These are phyloP conservation scores for Rubia peregrina DNA, from an alignment of 305 asterid species.

Conservation along the genomic window DNA sequence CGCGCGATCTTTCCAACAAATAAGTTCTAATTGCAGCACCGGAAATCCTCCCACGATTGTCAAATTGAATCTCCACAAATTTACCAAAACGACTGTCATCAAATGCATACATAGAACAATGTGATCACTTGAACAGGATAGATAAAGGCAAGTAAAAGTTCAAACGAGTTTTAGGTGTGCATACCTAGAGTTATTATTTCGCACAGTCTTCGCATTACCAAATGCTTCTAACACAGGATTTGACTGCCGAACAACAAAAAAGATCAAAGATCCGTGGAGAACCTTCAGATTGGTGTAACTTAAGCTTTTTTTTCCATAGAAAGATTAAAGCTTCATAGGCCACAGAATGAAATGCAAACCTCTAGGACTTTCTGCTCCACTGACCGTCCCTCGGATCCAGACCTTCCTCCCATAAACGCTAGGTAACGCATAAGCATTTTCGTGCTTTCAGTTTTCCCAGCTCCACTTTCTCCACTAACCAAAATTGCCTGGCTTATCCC, in stretches of 20 bases:
- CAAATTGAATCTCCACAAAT: conserved; percentile 84
- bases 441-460: conserved; percentile 87
- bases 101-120: conserved; percentile 14
- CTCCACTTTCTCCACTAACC: conserved; percentile 94
- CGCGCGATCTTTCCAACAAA: conserved; percentile 79
- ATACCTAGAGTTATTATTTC: conserved; percentile 75
- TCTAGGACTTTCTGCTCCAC: conserved; percentile 85
- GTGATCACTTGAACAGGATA: conserved; percentile 14
- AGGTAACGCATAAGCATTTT: conserved; percentile 78
- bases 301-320: not conserved
- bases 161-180: conserved; percentile 8
- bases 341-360: conserved; percentile 34
- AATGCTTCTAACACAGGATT: conserved; percentile 80
- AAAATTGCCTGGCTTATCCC: conserved; percentile 66
- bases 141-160: not conserved
- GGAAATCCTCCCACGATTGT: conserved; percentile 55
- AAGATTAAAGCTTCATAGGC: not conserved
- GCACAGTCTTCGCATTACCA: conserved; percentile 74
- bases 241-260: conserved; percentile 39
- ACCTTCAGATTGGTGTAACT: not conserved
- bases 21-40: conserved; percentile 91
- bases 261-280: conserved; percentile 10
- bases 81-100: conserved; percentile 75
- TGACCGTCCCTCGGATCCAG: conserved; percentile 45
- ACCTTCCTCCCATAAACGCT: conserved; percentile 75